Percentiles rank a stretch among this genome's conserved stretches.
Conservation (phyloP, 352 stramenopile genomes). For the Phytophthora meadii region DNA sequence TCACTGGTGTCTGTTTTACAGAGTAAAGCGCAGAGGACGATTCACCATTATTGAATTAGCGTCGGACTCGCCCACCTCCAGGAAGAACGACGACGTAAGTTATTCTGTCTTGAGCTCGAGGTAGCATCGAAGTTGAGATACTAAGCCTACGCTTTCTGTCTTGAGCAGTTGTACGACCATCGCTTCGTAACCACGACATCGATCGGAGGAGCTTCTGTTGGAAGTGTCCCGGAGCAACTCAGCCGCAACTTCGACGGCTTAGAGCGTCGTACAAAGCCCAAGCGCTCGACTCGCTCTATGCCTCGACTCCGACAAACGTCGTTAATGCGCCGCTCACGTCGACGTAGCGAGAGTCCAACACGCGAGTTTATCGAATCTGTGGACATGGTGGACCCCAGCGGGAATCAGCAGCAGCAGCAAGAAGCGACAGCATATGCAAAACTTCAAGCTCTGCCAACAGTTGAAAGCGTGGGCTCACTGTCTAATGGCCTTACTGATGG, state of each 20-base stretch:
- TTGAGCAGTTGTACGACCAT: constrained; percentile 43
- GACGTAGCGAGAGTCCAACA: constrained; percentile 60
- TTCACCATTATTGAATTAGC: constrained; percentile 88
- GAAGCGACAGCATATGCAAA: constrained; percentile 23
- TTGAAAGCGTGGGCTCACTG: constrained; percentile 23
- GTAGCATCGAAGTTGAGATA: neutral
- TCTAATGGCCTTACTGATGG: constrained; percentile 9
- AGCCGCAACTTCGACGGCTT: constrained; percentile 33
- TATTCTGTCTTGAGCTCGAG: no score
- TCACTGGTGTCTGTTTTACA: constrained; percentile 26
- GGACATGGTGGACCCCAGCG: constrained; percentile 23
- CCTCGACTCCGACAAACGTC: constrained; percentile 38
- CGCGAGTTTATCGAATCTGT: constrained; percentile 31
- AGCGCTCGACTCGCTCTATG: constrained; percentile 49
- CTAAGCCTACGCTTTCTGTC: constrained; percentile 9
- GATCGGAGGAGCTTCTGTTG: constrained; percentile 44
- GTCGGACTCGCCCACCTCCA: constrained; percentile 62
- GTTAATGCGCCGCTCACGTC: constrained; percentile 32
- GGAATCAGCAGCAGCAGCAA: constrained; percentile 33
- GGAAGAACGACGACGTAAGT: constrained; percentile 64
- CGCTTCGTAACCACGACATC: constrained; percentile 60
- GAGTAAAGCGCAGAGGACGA: constrained; percentile 79
- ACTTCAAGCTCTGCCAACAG: constrained; percentile 7
- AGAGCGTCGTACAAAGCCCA: constrained; percentile 34
- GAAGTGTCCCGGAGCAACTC: constrained; percentile 33